Base-by-base conservation (phyloP, 495 filamentous ascomycete genomes). In the Lepraria neglecta region DNA sequence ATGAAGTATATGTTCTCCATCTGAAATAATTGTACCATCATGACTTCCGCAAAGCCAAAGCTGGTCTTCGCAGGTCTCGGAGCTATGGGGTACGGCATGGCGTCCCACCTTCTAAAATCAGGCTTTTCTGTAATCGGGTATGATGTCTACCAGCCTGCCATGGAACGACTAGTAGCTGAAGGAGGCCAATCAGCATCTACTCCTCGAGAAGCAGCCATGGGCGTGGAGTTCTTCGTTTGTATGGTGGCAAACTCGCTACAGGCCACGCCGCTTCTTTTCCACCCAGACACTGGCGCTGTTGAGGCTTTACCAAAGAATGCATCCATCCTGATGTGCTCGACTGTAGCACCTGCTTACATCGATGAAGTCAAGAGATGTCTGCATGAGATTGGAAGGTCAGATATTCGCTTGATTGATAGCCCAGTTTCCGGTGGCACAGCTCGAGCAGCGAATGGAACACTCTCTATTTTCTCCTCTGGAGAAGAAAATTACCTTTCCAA, bases 11-110 rank as follows among this genome's bases (percentile, higher is more conserved):
- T 11, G 33, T 6, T 11, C 33, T 38, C 11, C 6, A 5, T 38
- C 33, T 11, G 11, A 38, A 38, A 11, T 38, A 11, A 38, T 38
- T 11, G 19, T 27, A n/a, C 1, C n/a, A 56, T 24, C 31, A 53
- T 53, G 51, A n/a, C 7, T 33, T 30, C 7, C 33, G 11, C 14
- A 53, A 35, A 53, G 51, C 56, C 61, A 6, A 57, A 38, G 10
- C 17, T 91, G 58, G 83, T 86, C 64, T 92, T 92, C 74, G 86
- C 89, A 61, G 89, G 89, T 77, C 85, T 94, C 7, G 89, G 89
- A 64, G 89, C 89, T 74, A 94, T 92, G 89, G 89, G 89, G 68
- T 89, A 88, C 69, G 88, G 88, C 64, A 92, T 92, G 87, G 89
- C 89, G 66, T 86, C 84, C 44, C 80, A 90, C 67, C 82, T 94